Conservation (phyloP, 78 protist genomes). For the Dictyostelium brefeldianum region DNA sequence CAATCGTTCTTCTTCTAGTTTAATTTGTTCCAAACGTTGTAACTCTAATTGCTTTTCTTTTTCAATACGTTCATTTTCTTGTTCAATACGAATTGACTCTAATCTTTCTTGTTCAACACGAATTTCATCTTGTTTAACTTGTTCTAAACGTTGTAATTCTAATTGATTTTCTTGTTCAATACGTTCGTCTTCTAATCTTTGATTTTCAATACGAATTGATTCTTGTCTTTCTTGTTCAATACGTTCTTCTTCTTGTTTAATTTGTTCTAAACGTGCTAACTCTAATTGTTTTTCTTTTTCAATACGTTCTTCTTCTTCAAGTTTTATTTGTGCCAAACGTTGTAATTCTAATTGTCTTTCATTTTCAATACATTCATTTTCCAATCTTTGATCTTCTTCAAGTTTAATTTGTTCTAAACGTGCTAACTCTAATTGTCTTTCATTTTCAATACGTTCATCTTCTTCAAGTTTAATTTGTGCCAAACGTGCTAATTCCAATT, state of each 20-base stretch:
- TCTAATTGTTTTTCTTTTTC: not conserved
- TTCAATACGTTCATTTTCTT: not conserved
- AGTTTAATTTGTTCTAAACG: not conserved
- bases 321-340: not conserved
- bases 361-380: not conserved
- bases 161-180: not conserved
- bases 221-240: constrained; percentile 14
- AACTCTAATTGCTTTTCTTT: not conserved
- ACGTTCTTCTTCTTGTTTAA: not conserved
- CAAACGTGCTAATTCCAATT: not conserved
- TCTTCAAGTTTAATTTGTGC: not conserved
- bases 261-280: not conserved
- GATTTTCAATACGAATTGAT: not conserved
- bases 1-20: not conserved
- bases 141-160: constrained; percentile 13
- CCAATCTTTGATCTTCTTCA: not conserved
- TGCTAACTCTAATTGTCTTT: not conserved
- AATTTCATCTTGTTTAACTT: not conserved
- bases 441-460: constrained; percentile 14
- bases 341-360: not conserved
- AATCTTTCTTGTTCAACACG: no score
- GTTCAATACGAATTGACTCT: not conserved
- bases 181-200: not conserved
- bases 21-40: not conserved
- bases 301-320: not conserved